These are phyloP conservation scores for Sonneratia caseolaris DNA, from an alignment of 345 rosid genomes.

Conservation along the genomic window DNA sequence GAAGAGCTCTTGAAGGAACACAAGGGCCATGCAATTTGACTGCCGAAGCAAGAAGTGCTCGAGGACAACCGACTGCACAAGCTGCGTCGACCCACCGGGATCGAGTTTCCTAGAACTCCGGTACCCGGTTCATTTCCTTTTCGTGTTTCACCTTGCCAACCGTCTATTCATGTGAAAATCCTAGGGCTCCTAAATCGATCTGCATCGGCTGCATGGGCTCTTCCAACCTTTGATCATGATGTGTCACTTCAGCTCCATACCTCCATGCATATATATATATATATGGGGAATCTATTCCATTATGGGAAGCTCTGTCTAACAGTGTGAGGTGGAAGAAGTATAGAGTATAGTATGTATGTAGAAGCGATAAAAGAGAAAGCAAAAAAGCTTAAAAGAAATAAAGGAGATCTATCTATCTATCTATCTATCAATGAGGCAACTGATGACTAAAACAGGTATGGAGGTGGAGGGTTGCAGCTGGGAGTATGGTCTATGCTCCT, in stretches of 20 bases:
- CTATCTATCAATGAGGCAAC: background rate
- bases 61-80: too few relatives aligned
- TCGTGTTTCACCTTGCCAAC: too few relatives aligned
- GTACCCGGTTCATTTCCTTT: too few relatives aligned
- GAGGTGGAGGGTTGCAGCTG: background rate
- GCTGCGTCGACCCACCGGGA: too few relatives aligned
- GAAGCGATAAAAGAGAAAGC: background rate
- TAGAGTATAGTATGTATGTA: background rate
- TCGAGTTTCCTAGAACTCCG: too few relatives aligned
- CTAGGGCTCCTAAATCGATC: too few relatives aligned
- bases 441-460: conserved; percentile 2
- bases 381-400: background rate
- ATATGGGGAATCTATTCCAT: conserved; percentile 7
- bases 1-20: background rate
- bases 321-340: background rate
- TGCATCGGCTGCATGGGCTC: background rate
- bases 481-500: background rate
- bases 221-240: background rate
- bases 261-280: background rate
- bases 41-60: too few relatives aligned
- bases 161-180: too few relatives aligned
- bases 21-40: background rate
- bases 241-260: background rate
- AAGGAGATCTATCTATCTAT: background rate
- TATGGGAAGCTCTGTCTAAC: background rate